A percentile compares a stretch with the other conserved stretches of the same genome.
Conservation (phyloP, 371 early-diverging fungal species). For the Lichtheimia corymbifera region DNA sequence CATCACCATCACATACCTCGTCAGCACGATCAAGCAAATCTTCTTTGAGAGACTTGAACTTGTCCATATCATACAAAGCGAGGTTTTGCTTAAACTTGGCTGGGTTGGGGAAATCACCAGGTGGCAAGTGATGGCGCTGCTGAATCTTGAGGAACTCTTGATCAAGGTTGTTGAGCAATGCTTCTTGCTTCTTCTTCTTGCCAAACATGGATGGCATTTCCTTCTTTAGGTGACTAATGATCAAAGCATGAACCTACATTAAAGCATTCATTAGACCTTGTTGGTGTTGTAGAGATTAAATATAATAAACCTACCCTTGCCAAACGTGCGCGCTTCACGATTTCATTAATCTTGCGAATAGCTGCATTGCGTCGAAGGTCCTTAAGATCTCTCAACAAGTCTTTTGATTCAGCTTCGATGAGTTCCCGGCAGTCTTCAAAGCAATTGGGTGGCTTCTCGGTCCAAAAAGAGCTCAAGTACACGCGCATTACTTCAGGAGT, state of each 20-base stretch:
- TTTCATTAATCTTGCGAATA: conserved; percentile 89
- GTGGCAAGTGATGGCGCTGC: conserved; percentile 56
- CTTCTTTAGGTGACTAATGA: conserved; percentile 79
- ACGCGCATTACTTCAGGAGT: conserved; percentile 91
- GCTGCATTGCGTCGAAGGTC: conserved; percentile 81
- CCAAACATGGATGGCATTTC: conserved; percentile 89
- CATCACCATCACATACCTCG: conserved; percentile 28
- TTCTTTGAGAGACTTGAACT: conserved; percentile 67
- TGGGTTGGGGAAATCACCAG: conserved; percentile 69
- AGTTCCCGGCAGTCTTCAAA: conserved; percentile 75
- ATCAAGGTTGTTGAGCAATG: conserved; percentile 61
- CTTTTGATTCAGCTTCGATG: conserved; percentile 75
- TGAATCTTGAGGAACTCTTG: conserved; percentile 71
- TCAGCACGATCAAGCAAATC: conserved; percentile 59
- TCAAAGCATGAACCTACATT: conserved; percentile 75
- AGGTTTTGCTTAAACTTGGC: conserved; percentile 57
- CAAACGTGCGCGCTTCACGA: conserved; percentile 84
- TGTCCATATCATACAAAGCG: conserved; percentile 65
- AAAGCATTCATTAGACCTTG: background rate
- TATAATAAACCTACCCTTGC: conserved; percentile 52
- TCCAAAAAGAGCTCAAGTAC: conserved; percentile 84
- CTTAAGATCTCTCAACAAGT: conserved; percentile 74
- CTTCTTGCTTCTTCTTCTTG: conserved; percentile 70
- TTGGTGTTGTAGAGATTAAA: background rate
- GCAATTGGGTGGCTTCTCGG: conserved; percentile 68